These are phyloP conservation scores for Eucalyptus regnans DNA, from an alignment of 345 rosid species.

Conservation along the genomic window DNA sequence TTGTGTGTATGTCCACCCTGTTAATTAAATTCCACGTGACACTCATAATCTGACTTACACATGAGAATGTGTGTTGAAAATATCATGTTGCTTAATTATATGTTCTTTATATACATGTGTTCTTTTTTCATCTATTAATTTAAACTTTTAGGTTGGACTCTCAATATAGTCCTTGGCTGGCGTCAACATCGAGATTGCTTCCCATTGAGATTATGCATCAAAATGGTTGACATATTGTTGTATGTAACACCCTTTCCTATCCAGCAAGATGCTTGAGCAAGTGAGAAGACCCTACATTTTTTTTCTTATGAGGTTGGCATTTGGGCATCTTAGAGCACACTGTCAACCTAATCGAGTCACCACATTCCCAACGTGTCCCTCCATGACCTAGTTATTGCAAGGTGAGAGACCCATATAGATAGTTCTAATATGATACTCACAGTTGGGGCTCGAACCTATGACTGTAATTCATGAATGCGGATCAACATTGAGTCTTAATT, in stretches of 20 bases:
- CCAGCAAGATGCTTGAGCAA: background rate
- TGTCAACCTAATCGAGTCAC: background rate
- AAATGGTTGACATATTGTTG: background rate
- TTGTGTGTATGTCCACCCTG: background rate
- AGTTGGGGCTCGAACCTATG: background rate
- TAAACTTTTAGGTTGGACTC: background rate
- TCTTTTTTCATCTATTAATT: too few relatives aligned
- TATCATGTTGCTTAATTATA: accelerated
- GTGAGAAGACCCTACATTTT: background rate
- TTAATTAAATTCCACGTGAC: background rate
- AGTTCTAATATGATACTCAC: background rate
- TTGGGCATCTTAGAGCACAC: background rate
- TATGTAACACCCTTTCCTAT: background rate
- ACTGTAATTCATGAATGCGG: background rate
- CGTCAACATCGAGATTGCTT: background rate
- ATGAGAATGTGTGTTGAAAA: background rate
- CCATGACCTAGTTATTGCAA: background rate
- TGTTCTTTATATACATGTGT: too few relatives aligned
- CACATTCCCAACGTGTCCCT: background rate
- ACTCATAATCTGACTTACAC: accelerated
- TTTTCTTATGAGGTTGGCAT: background rate
- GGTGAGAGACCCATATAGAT: background rate
- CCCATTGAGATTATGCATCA: background rate
- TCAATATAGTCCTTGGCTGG: accelerated
- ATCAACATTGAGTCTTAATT: too few relatives aligned